Percentiles rank a stretch among this genome's conserved stretches.
Conservation (phyloP, 257 asterid species). For the Jacaranda copaia region DNA sequence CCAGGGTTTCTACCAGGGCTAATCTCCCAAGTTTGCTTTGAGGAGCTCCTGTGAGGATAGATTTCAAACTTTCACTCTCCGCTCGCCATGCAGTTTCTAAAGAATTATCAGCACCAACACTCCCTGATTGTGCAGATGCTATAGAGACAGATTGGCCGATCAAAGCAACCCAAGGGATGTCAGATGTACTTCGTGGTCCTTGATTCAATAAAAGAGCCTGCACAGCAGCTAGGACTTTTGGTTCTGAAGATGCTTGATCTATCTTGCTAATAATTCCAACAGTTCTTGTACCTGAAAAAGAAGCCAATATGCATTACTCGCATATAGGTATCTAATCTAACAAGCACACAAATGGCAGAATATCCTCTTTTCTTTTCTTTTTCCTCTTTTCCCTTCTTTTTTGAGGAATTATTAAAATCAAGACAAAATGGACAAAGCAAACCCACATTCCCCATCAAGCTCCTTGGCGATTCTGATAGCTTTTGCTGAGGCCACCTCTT, state of each 20-base stretch:
- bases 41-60: conserved; percentile 80
- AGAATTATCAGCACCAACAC: conserved; percentile 77
- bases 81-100: conserved; percentile 96
- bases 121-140: conserved; percentile 87
- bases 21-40: conserved; percentile 91
- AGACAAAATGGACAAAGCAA: conserved; percentile 32
- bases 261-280: conserved; percentile 93
- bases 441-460: conserved; percentile 94
- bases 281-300: conserved; percentile 76
- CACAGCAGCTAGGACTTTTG: conserved; percentile 81
- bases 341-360: conserved; percentile 13
- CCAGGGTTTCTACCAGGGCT: conserved; percentile 85
- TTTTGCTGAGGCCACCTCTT: conserved; percentile 91
- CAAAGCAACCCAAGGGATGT: conserved; percentile 88
- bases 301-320: conserved; percentile 30
- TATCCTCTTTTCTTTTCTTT: neutral
- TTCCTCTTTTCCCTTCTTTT: neutral
- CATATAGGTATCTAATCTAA: neutral
- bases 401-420: conserved; percentile 25
- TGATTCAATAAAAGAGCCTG: conserved; percentile 79
- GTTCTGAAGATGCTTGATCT: conserved; percentile 88
- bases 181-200: conserved; percentile 86
- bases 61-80: conserved; percentile 87
- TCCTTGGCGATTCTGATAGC: conserved; percentile 95
- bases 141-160: conserved; percentile 91